phyloP scores from a whole-genome alignment of 345 rosid genomes.

The Citrus mangshanensis region DNA sequence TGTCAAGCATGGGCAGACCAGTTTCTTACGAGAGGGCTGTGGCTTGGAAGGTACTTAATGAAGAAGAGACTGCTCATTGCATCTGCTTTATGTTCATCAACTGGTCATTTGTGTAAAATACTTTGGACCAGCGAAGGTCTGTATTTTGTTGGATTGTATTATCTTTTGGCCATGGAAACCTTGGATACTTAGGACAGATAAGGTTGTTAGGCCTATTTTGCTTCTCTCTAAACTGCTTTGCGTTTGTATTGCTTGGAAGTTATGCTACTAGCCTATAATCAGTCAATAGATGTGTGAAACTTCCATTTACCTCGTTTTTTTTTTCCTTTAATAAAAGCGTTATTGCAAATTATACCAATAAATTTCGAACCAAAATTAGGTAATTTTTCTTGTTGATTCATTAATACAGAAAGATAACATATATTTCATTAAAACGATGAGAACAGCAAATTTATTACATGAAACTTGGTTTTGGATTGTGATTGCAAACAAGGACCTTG shows the following conservation, averaged over 20 bases:
- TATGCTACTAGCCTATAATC: not conserved
- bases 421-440: not conserved
- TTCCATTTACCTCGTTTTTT: no score
- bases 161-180: conserved; percentile 9
- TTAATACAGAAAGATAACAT: not conserved
- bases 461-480: not conserved
- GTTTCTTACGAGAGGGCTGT: conserved; percentile 95
- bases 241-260: conserved; percentile 4
- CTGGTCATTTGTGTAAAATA: conserved; percentile 89
- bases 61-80: conserved; percentile 94
- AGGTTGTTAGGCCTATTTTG: conserved; percentile 6
- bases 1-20: conserved; percentile 99
- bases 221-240: conserved; percentile 10
- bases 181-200: not conserved
- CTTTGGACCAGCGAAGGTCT: not conserved
- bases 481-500: not conserved
- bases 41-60: conserved; percentile 97
- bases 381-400: not conserved
- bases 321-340: not conserved
- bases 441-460: not conserved
- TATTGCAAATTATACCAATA: not conserved
- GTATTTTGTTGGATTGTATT: conserved; percentile 22
- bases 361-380: not conserved
- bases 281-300: not conserved
- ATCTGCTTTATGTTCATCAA: conserved; percentile 92